These are phyloP conservation scores for Cerrena zonata DNA, from an alignment of 1,284 basidiomycete species.

Conservation along the genomic window DNA sequence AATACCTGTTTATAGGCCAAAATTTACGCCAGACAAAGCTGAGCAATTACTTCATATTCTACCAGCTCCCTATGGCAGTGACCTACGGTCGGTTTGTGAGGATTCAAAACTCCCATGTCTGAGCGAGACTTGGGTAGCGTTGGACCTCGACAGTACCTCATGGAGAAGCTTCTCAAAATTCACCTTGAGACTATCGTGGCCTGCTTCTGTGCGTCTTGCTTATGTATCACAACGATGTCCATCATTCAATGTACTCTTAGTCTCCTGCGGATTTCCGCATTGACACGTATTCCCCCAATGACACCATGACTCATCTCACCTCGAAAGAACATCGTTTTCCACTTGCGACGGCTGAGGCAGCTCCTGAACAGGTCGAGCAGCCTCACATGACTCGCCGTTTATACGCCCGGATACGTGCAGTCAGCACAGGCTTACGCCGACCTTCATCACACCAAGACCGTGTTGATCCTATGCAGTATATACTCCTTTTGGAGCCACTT, in stretches of 20 bases:
- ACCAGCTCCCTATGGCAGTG: constrained; percentile 41
- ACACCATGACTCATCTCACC: not conserved
- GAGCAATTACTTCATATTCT: constrained; percentile 29
- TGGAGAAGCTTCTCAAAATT: constrained; percentile 48
- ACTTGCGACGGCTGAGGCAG: too few relatives aligned
- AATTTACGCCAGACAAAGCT: constrained; percentile 27
- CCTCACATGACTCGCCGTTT: constrained; percentile 34
- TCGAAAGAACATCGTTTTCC: constrained; percentile 7
- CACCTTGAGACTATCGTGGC: constrained; percentile 60
- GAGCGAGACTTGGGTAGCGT: constrained; percentile 51
- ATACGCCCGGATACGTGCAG: constrained; percentile 50
- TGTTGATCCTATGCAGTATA: constrained; percentile 37
- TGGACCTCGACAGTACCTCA: constrained; percentile 42
- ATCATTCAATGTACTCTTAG: constrained; percentile 13
- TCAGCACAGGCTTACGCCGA: constrained; percentile 45
- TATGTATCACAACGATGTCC: not conserved
- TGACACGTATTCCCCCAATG: constrained; percentile 10
- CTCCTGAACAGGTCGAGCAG: too few relatives aligned
- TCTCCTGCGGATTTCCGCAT: constrained; percentile 26
- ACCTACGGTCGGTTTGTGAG: constrained; percentile 22
- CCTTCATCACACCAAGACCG: constrained; percentile 22
- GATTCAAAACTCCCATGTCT: constrained; percentile 29
- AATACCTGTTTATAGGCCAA: constrained; percentile 38
- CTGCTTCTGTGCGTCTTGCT: constrained; percentile 52
- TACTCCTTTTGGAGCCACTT: constrained; percentile 53